Base-by-base conservation (phyloP, 768 basidiomycete species). In the Suillus paluster region DNA sequence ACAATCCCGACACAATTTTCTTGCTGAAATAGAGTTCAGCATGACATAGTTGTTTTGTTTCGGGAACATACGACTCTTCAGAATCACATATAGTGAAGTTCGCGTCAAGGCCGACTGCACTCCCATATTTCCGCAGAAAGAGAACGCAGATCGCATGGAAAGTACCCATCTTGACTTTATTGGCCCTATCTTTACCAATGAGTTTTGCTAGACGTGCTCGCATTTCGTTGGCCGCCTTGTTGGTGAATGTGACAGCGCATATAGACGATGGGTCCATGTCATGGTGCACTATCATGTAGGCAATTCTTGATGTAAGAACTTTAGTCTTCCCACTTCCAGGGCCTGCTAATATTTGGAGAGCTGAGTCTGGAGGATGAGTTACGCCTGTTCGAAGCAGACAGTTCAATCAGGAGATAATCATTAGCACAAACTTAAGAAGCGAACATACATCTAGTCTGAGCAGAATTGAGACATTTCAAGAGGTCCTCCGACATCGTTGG, bases 201-300 rank as follows among this genome's bases (percentile, higher is more conserved):
- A 95, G 75, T 63, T 82, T 84, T 21, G 77, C 75, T 34, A 97
- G 77, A 4, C 94, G 82, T 56, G 85, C 81, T 57, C 84, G 82
- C 92, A 95, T 94, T 77, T 95, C 94, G 63, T 86, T 89, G 1
- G 94, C 92, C 17, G 94, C 93, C 73, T 94, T 94, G 77, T 94
- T 94, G 11, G 94, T 95, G 73, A 95, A 97, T 1, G 86, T 97
- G 12, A 95, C 90, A 3, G 89, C 88, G 68, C 88, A 90, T 74
- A 92, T 89, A 19, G 84, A 79, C 5, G 80, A 78, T 2, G 90
- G 84, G 12, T 79, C 70, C 11, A 89, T 68, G 27, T 67, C 67
- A 67, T 87, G 83, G 33, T 80, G 71, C 7, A 84, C 70, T 55
- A 91, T 86, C 23, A 92, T 77, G 70, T 90, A 79, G 4, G 86